Percentiles rank a stretch among this genome's conserved stretches.
These are phyloP conservation scores for Sporothrix schenckii DNA, from an alignment of 2,329 filamentous ascomycete species.

Conservation along the genomic window DNA sequence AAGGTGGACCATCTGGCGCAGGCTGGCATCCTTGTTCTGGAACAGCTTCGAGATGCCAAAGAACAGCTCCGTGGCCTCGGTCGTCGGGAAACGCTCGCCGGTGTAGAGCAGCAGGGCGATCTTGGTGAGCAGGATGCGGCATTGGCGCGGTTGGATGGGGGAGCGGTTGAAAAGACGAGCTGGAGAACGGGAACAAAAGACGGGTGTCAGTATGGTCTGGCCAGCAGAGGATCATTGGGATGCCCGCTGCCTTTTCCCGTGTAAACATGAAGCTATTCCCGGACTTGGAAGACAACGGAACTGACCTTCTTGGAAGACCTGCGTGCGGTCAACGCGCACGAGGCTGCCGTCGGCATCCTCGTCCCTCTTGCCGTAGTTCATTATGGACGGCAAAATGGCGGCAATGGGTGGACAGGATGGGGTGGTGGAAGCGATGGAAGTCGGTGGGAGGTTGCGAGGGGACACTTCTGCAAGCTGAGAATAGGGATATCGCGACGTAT, in stretches of 20 bases:
- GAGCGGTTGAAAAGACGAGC: conserved; percentile 97
- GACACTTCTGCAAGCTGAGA: conserved; percentile 34
- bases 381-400: conserved; percentile 53
- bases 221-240: not conserved
- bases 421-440: conserved; percentile 20
- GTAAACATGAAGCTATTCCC: conserved; percentile 31
- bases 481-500: conserved; percentile 37
- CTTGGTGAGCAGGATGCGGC: conserved; percentile 95
- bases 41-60: conserved; percentile 99
- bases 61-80: conserved; percentile 97
- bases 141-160: conserved; percentile 94
- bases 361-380: conserved; percentile 99
- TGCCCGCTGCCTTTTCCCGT: not conserved
- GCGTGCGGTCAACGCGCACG: conserved; percentile 96
- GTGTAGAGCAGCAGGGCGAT: conserved; percentile 95
- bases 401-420: conserved; percentile 26
- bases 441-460: conserved; percentile 18
- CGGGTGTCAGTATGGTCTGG: conserved; percentile 7
- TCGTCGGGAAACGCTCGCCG: conserved; percentile 93
- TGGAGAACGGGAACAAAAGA: conserved; percentile 46
- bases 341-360: conserved; percentile 93
- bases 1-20: conserved; percentile 98
- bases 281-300: conserved; percentile 38
- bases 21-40: conserved; percentile 97
- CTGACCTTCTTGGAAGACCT: conserved; percentile 97